Percentiles rank a stretch among this genome's conserved stretches.
These are phyloP conservation scores for Dichotomocladium elegans DNA, from an alignment of 371 early-diverging fungal species.

Conservation along the genomic window DNA sequence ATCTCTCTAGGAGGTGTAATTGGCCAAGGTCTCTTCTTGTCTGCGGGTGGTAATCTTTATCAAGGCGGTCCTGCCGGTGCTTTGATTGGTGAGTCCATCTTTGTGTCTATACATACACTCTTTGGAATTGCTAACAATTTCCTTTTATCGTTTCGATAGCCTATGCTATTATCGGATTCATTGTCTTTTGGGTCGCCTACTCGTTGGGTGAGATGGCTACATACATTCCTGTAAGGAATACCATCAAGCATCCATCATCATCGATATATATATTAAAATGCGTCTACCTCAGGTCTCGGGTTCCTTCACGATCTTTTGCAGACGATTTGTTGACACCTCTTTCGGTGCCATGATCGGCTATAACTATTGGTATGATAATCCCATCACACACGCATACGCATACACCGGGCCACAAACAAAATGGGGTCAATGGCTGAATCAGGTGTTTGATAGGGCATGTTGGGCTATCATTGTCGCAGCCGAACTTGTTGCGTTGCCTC, in stretches of 20 bases:
- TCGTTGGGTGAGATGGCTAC: constrained; percentile 86
- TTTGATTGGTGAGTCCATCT: constrained; percentile 35
- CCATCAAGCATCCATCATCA: too few species aligned
- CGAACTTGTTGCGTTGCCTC: constrained; percentile 32
- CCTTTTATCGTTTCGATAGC: constrained; percentile 27
- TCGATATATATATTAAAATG: too few species aligned
- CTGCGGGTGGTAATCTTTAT: constrained; percentile 73
- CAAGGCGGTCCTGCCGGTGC: constrained; percentile 80
- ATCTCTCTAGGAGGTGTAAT: constrained; percentile 78
- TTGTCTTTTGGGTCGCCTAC: constrained; percentile 81
- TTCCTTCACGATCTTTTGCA: constrained; percentile 82
- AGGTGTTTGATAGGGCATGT: too few species aligned
- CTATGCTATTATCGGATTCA: constrained; percentile 68
- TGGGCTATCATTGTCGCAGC: constrained; percentile 41
- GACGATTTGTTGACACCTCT: constrained; percentile 80
- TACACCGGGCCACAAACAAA: too few species aligned
- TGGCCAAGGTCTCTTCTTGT: constrained; percentile 89
- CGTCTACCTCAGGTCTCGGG: constrained; percentile 86
- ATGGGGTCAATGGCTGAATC: too few species aligned
- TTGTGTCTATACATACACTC: neutral
- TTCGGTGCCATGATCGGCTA: constrained; percentile 85
- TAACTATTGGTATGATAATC: constrained; percentile 50
- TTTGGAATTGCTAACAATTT: neutral
- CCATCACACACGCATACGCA: too few species aligned
- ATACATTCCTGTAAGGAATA: constrained; percentile 46